Conservation (phyloP, 2,329 filamentous ascomycete genomes). For the Aspergillus awamori region DNA sequence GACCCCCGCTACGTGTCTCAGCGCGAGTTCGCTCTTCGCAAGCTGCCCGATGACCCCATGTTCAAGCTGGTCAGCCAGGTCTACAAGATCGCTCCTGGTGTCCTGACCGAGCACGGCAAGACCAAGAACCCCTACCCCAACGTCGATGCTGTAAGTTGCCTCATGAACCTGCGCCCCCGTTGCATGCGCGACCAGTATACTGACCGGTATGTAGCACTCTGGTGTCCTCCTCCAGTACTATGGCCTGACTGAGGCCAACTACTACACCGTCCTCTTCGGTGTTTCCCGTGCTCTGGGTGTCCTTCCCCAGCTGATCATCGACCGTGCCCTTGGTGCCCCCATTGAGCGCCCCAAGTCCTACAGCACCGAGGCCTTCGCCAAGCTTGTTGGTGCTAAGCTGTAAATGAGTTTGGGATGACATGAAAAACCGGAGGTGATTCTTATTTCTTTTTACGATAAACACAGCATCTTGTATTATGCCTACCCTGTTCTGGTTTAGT, state of each 20-base stretch:
- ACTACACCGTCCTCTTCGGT: conserved; percentile 99
- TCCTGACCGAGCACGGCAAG: conserved; percentile 99
- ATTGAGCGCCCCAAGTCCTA: conserved; percentile 99
- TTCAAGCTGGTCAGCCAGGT: conserved; percentile 99
- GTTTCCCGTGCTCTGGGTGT: conserved; percentile 98
- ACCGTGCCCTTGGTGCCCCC: conserved; percentile 93
- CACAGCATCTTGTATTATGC: conserved; percentile 29
- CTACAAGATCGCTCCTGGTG: conserved; percentile 98
- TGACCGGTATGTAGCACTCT: conserved; percentile 65
- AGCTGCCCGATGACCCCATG: conserved; percentile 96
- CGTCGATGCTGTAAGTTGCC: conserved; percentile 72
- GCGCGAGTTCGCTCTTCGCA: conserved; percentile 92
- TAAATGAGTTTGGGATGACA: conserved; percentile 55
- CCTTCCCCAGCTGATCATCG: conserved; percentile 98
- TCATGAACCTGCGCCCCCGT: too few species aligned
- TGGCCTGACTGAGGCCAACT: conserved; percentile 97
- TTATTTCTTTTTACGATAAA: conserved; percentile 23
- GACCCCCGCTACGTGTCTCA: conserved; percentile 98
- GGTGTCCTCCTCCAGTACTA: conserved; percentile 99
- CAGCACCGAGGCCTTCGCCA: conserved; percentile 94
- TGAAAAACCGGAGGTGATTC: conserved; percentile 16
- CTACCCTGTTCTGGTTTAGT: conserved; percentile 20
- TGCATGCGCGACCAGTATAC: conserved; percentile 1
- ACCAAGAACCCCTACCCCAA: conserved; percentile 99
- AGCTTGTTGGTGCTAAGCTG: conserved; percentile 87